These are phyloP conservation scores for Actinidia chinensis DNA, from an alignment of 179 eudicot genomes.

Conservation along the genomic window DNA sequence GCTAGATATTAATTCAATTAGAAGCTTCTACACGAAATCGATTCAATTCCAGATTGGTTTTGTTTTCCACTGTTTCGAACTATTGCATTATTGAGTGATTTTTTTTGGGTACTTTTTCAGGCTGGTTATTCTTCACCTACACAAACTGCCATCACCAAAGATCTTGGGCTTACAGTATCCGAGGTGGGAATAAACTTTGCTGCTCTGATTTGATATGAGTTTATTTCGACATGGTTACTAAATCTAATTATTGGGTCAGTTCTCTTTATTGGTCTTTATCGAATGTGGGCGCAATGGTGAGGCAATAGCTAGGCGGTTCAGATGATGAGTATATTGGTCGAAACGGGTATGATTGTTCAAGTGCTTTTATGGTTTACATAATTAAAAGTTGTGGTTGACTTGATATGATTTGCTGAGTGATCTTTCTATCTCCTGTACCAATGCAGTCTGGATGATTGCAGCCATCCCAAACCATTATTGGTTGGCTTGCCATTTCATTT, in stretches of 20 bases:
- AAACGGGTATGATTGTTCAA: slow-evolving; percentile 60
- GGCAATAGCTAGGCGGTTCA: slow-evolving; percentile 95
- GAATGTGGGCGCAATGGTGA: slow-evolving; percentile 99
- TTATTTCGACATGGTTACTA: slow-evolving; percentile 13
- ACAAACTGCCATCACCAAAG: slow-evolving; percentile 64
- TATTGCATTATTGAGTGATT: not conserved
- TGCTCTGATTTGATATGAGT: slow-evolving; percentile 10
- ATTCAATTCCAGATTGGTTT: not conserved
- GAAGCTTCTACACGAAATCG: not conserved
- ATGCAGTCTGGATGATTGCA: slow-evolving; percentile 95
- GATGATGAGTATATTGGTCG: slow-evolving; percentile 94
- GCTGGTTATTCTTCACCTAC: slow-evolving; percentile 90
- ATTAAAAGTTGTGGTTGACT: not conserved
- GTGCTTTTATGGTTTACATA: not conserved
- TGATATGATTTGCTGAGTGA: slow-evolving; percentile 5
- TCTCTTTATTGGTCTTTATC: slow-evolving; percentile 83
- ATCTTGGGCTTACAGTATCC: slow-evolving; percentile 69
- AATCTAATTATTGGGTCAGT: slow-evolving; percentile 43
- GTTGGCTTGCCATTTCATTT: slow-evolving; percentile 94
- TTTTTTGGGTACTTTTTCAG: slow-evolving; percentile 31
- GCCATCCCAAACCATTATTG: slow-evolving; percentile 91
- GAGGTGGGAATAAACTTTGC: slow-evolving; percentile 52
- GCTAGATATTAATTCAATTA: not conserved
- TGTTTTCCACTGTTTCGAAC: not conserved
- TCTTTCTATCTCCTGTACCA: slow-evolving; percentile 6